Evolutionary conservation across 1,284 basidiomycete genomes (phyloP), one percentile per base, ranked within the genome.

Genomic region (Flammula alnicola): DNA sequence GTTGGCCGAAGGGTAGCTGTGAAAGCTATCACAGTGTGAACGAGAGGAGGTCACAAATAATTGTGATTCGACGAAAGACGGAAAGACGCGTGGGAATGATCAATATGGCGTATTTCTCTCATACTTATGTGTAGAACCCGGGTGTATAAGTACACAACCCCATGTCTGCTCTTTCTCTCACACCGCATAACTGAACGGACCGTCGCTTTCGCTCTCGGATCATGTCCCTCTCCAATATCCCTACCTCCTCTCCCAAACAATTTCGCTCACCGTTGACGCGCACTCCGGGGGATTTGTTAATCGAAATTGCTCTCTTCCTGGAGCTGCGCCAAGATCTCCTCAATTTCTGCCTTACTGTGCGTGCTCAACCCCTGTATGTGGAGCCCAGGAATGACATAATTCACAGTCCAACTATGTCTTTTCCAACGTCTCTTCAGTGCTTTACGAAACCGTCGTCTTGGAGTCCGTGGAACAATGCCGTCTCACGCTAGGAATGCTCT

Each of bases 401-500:
- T 53, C 19, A 52, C 52, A 78, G 76, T 71, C 72, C 16, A 75
- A 71, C 39, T 59, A 70, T 45, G 69, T 84, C 45, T 83, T 81
- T 59, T 54, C 66, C 1, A 72, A 75, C 44, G 70, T 83, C 23
- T 76, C 78, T n/a, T 72, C 84, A 1, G 70, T 78, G 1, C 75
- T 89, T 17, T 89, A 89, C 54, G 68, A 73, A 31, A 68, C 69
- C 9, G 80, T 89, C 44, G 68, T 73, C 25, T 71, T 89, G 26
- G 69, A 71, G 47, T 77, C 78, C 25, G 62, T 71, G 1, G 69
- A 74, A 14, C 86, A 88, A 73, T 88, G 83, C 57, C 61, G 65
- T n/a, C 59, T 65, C 8, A 89, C 86, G 0, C 73, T 89, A 23
- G 62, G 62, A 17, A 88, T 89, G 86, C 80, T 89, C 35, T 59